These are phyloP conservation scores for Umbelopsis isabellina DNA, from an alignment of 192 early-diverging fungal genomes.

Conservation along the genomic window DNA sequence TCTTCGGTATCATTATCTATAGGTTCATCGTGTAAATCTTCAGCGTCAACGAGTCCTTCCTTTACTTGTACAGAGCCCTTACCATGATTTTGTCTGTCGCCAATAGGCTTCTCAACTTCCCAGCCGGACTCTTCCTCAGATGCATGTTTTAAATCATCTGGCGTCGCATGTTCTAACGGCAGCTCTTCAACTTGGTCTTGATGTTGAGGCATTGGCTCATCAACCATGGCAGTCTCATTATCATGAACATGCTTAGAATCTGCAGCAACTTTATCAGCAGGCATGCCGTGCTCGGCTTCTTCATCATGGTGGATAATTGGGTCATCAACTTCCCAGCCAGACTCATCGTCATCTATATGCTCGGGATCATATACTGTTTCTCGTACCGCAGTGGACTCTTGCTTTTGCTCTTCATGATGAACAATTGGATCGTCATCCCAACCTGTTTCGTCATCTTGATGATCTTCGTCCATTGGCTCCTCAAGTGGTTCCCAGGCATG, in stretches of 20 bases:
- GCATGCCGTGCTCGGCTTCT: neutral
- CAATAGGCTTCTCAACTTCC: neutral
- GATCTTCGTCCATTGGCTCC: neutral
- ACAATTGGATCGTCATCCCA: neutral
- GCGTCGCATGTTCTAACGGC: neutral
- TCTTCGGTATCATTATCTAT: too few relatives aligned
- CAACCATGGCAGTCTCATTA: neutral
- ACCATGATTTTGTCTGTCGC: neutral
- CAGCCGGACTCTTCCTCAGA: neutral
- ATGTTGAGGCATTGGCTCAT: neutral
- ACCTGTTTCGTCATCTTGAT: neutral
- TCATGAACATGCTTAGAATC: neutral
- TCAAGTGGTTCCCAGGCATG: constrained; percentile 5
- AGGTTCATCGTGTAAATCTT: too few relatives aligned
- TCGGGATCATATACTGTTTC: neutral
- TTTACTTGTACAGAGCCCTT: neutral
- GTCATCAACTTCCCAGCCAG: neutral
- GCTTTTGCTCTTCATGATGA: too few relatives aligned
- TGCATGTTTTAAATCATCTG: neutral
- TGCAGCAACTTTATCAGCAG: neutral
- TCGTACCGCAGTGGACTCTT: neutral
- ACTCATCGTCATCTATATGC: neutral
- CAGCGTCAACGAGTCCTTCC: neutral
- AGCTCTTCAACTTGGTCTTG: neutral
- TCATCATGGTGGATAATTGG: neutral